Base-by-base conservation (phyloP, 495 filamentous ascomycete species). In the Aspergillus haitiensis region DNA sequence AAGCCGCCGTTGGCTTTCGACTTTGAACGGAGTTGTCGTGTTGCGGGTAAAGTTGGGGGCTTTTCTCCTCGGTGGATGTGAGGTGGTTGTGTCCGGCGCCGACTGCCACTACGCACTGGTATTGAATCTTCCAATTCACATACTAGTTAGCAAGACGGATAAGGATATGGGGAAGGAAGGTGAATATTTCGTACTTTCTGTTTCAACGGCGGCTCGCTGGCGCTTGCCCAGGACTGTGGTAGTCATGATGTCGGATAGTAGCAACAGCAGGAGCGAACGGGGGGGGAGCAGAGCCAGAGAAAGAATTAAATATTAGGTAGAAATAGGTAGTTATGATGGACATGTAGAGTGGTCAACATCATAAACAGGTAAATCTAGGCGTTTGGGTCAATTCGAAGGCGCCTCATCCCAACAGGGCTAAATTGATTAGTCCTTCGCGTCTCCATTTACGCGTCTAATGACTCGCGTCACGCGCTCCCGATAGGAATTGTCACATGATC, bases 201-300 rank as follows among this genome's bases (percentile, higher is more conserved):
- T 42, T 46, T 65, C 79, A 65, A 68, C 71, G 63, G 62, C 76
- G 75, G 69, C 75, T 72, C 78, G 86, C 78, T 71, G 82, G 82
- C 91, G 85, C 84, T 95, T 92, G 70, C 88, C 88, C 53, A 91
- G 76, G 52, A 87, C 81, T 55, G 83, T 79, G 62, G 81, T 77
- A 64, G 82, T 79, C 88, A 91, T 92, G 36, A 64, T 71, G 61
- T 63, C 60, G 52, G 66, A 53, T 16, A 31, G 50, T 31, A 35
- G 67, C 50, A 68, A 63, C 59, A 68, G 62, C 62, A 56, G 52
- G 49, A 48, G 55, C 21, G 21, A 27, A 27, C 21, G 3, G 21
- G 21, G 21, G 21, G 21, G 3, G 3, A 27, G 21, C 21, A 27
- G 21, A 3, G 3, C 3, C 21, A 53, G 21, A 57, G 52, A 59